Conservation (phyloP, 371 early-diverging fungal species). For the Mortierella sp. region DNA sequence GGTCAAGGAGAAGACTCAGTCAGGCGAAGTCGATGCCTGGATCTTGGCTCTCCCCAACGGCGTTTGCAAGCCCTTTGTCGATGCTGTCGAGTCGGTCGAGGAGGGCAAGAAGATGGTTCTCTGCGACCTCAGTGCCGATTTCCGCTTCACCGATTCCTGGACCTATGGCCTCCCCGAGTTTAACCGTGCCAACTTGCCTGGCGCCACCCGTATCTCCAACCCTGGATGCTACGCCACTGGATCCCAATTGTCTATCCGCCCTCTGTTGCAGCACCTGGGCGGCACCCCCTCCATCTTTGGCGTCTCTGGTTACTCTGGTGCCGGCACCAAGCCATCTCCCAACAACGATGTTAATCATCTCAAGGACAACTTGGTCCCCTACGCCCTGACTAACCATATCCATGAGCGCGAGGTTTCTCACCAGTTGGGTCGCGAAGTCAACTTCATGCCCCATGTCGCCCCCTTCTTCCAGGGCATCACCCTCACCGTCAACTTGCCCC, state of each 20-base stretch:
- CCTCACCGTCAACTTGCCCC: constrained; percentile 89
- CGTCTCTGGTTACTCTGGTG: constrained; percentile 97
- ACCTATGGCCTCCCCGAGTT: constrained; percentile 95
- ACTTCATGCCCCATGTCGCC: constrained; percentile 94
- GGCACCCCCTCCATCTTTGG: constrained; percentile 89
- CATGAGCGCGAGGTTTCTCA: constrained; percentile 94
- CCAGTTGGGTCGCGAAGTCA: constrained; percentile 75
- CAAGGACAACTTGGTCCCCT: constrained; percentile 91
- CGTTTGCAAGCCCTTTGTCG: constrained; percentile 92
- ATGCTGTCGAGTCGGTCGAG: constrained; percentile 76
- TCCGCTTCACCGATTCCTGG: constrained; percentile 91
- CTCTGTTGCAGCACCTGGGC: constrained; percentile 78
- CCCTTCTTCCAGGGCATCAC: constrained; percentile 95
- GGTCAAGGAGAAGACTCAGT: constrained; percentile 66
- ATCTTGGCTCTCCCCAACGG: constrained; percentile 96
- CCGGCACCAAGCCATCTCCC: constrained; percentile 95
- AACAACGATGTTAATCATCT: constrained; percentile 92
- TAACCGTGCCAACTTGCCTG: constrained; percentile 70
- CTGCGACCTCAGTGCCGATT: constrained; percentile 94
- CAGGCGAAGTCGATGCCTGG: constrained; percentile 90
- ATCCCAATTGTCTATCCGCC: constrained; percentile 90
- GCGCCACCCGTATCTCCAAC: constrained; percentile 85
- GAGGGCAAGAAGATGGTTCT: constrained; percentile 76
- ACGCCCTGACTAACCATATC: constrained; percentile 93
- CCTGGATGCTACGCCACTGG: constrained; percentile 99